phyloP scores from a whole-genome alignment of 306 rosid genomes.

The Quercus gilva region DNA sequence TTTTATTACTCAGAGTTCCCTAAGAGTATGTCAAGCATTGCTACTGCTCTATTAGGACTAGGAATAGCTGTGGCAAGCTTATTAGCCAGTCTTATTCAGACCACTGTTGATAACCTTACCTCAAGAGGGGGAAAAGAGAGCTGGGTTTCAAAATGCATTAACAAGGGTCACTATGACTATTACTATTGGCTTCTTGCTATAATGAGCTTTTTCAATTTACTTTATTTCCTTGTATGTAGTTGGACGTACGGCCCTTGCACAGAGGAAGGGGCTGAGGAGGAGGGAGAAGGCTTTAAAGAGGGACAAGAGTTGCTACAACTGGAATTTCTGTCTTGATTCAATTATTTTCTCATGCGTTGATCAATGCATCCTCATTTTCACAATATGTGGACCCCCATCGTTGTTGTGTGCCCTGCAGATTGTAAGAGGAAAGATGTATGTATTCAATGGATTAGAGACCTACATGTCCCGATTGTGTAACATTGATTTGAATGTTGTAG shows the following conservation, averaged over 20 bases:
- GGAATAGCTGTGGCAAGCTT: constrained; percentile 51
- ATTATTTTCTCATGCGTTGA: too few relatives aligned
- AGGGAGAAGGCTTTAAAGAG: background rate
- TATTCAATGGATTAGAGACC: too few relatives aligned
- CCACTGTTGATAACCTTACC: constrained; percentile 35
- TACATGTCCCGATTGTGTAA: too few relatives aligned
- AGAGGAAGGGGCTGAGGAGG: constrained; percentile 15
- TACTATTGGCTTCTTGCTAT: constrained; percentile 60
- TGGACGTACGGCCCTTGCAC: constrained; percentile 65
- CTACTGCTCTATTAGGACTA: constrained; percentile 42
- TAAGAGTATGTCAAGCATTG: constrained; percentile 65
- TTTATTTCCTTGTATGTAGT: constrained; percentile 42
- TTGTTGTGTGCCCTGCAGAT: too few relatives aligned
- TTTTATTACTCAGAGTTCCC: constrained; percentile 72
- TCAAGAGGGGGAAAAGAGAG: constrained; percentile 54
- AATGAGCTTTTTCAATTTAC: constrained; percentile 32
- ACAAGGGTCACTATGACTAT: constrained; percentile 50
- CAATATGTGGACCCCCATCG: too few relatives aligned
- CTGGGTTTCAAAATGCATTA: constrained; percentile 56
- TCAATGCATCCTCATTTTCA: too few relatives aligned
- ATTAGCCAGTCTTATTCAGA: constrained; percentile 45
- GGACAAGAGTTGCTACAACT: too few relatives aligned
- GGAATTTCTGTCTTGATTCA: too few relatives aligned
- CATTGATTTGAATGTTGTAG: too few relatives aligned
- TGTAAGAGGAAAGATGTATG: too few relatives aligned